Evolutionary conservation across 108 stramenopile genomes (phyloP).

Genomic region (Skeletonema menzelii): DNA sequence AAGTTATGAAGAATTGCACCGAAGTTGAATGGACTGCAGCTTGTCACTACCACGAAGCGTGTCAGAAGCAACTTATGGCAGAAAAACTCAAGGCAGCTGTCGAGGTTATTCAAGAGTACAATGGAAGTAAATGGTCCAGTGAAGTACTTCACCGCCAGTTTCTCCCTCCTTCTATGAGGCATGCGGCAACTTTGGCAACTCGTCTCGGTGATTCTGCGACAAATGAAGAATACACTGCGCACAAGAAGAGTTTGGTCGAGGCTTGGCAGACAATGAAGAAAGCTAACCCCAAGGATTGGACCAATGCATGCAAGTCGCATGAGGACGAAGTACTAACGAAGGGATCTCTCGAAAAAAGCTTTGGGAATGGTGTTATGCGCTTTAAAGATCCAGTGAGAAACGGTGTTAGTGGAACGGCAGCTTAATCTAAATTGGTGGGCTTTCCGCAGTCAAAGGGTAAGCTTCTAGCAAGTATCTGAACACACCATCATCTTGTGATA

Average conservation of each 20-base stretch:
- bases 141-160: conserved; percentile 7
- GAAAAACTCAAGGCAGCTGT: conserved; percentile 26
- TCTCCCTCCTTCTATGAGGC: conserved; percentile 7
- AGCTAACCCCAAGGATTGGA: conserved; percentile 18
- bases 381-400: conserved; percentile 14
- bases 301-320: conserved; percentile 42
- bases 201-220: background rate
- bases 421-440: background rate
- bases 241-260: conserved; percentile 14
- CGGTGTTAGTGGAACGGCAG: conserved; percentile 17
- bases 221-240: conserved; percentile 14
- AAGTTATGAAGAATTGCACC: conserved; percentile 19
- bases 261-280: conserved; percentile 35
- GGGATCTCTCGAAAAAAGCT: background rate
- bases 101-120: conserved; percentile 31
- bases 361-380: conserved; percentile 10
- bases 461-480: too few species aligned
- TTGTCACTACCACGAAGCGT: conserved; percentile 34
- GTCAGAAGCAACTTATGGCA: conserved; percentile 1
- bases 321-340: conserved; percentile 49
- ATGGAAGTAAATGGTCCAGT: conserved; percentile 19
- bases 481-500: too few species aligned
- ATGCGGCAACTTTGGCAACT: conserved; percentile 21
- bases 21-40: conserved; percentile 24
- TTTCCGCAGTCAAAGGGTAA: too few species aligned